Base-by-base conservation (phyloP, 768 basidiomycete species). In the Tricholoma matsutake region DNA sequence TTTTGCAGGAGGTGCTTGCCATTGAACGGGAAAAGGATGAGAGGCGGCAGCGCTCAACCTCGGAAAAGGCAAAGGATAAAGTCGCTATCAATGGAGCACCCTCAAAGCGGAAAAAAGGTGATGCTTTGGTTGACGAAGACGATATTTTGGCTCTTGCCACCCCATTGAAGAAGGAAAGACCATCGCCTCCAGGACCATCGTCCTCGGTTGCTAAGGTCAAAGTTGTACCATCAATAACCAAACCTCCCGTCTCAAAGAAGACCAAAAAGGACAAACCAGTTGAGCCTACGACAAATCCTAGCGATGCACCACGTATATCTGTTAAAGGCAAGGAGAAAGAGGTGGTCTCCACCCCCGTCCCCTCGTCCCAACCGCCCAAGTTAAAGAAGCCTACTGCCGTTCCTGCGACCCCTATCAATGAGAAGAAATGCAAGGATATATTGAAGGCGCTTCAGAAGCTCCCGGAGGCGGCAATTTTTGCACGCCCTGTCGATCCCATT, bases 391-490 rank as follows among this genome's bases (percentile, higher is more conserved):
- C 73, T 49, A 69, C 79, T 29, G 68, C 70, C 31, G 68, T 75
- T 29, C 52, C 35, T 20, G 69, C 74, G 1, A 83, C 79, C 1
- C 83, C 89, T 2, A 73, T 95, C 64, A 91, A 93, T 72, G 85
- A 88, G 66, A 93, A 87, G 81, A 96, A 93, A 73, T 91, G 89
- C 70, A 87, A 81, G 69, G 88, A 91, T 3, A 71, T 94, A 34
- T 64, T 96, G 59, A 86, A 81, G 69, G 74, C 64, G 22, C 68
- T 95, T 7, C 72, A 75, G 55, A 89, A 81, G 67, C 67, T 89
- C 16, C 83, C 86, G 2, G 90, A 94, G 69, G 82, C 86, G 41
- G 75, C 72, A 29, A 88, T 94, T 61, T 98, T 98, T 76, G 68
- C 80, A 54, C 79, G 83, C 22, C 92, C 96, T 3, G 96, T 98